These are phyloP conservation scores for Discostella stelligeroides DNA, from an alignment of 108 stramenopile species.

Conservation along the genomic window DNA sequence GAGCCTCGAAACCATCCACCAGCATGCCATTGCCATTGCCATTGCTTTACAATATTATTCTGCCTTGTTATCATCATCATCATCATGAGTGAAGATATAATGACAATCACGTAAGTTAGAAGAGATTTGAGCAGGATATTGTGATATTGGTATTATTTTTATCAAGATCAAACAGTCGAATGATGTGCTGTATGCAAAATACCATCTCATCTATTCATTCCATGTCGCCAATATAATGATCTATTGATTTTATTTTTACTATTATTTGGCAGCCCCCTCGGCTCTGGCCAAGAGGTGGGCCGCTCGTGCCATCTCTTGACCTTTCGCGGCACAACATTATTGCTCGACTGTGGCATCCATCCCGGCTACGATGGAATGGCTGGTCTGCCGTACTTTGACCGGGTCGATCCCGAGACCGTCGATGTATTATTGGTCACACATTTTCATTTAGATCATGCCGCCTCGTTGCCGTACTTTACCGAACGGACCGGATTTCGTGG, in stretches of 20 bases:
- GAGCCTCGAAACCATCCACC: no score
- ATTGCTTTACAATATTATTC: no score
- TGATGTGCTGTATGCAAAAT: no score
- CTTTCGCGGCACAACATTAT: conserved; percentile 91
- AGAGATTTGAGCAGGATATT: background rate
- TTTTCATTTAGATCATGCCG: conserved; percentile 99
- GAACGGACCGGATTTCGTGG: conserved; percentile 96
- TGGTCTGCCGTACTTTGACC: conserved; percentile 87
- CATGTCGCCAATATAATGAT: no score
- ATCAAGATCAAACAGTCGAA: no score
- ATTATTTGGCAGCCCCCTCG: conserved; percentile 67
- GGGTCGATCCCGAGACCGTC: conserved; percentile 84
- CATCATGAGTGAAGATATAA: conserved; percentile 24
- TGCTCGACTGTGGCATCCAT: conserved; percentile 99
- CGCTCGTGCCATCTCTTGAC: conserved; percentile 96
- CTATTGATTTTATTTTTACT: background rate
- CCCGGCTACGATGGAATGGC: conserved; percentile 96
- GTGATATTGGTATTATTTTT: no score
- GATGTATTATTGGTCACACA: conserved; percentile 93
- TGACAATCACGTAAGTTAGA: conserved; percentile 15
- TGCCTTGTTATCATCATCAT: background rate
- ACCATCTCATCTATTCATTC: background rate
- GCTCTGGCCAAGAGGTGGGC: conserved; percentile 96
- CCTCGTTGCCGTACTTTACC: conserved; percentile 95
- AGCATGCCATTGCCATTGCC: no score